A percentile compares a stretch with the other conserved stretches of the same genome.
Conservation (phyloP, 805 yeast species). For the Pichia exigua region DNA sequence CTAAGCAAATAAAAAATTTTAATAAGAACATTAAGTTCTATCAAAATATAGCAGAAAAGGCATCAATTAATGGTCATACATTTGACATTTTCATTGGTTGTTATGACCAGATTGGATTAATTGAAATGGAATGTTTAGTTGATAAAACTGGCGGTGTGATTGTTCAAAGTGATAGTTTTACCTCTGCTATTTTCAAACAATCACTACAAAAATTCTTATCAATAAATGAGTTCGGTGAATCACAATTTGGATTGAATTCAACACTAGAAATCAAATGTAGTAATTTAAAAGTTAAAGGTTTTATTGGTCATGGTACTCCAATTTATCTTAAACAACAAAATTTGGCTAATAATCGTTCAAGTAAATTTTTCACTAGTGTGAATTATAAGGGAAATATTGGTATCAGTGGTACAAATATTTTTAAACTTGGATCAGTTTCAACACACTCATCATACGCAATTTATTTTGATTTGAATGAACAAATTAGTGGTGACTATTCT, state of each 20-base stretch:
- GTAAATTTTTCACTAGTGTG: not conserved
- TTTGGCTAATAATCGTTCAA: not conserved
- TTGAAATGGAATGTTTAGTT: slow-evolving; percentile 54
- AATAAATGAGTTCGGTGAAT: slow-evolving; percentile 25
- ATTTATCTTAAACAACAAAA: slow-evolving; percentile 17
- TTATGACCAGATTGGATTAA: slow-evolving; percentile 62
- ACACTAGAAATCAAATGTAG: slow-evolving; percentile 50
- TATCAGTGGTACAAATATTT: slow-evolving; percentile 44
- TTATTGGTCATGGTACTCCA: slow-evolving; percentile 56
- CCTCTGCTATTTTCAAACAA: slow-evolving; percentile 61
- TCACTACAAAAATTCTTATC: slow-evolving; percentile 48
- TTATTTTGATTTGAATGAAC: slow-evolving; percentile 40
- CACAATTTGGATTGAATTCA: slow-evolving; percentile 51
- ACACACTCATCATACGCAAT: slow-evolving; percentile 55
- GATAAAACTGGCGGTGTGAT: slow-evolving; percentile 56
- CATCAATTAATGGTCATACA: slow-evolving; percentile 45
- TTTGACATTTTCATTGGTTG: slow-evolving; percentile 56
- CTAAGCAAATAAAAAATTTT: slow-evolving; percentile 31
- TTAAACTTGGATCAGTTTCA: slow-evolving; percentile 50
- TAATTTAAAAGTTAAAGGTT: slow-evolving; percentile 47
- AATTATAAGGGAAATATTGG: slow-evolving; percentile 32
- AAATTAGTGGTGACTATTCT: slow-evolving; percentile 14
- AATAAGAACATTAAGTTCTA: slow-evolving; percentile 42
- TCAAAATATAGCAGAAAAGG: slow-evolving; percentile 37
- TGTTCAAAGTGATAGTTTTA: slow-evolving; percentile 57